A percentile compares a stretch with the other conserved stretches of the same genome.
Conservation (phyloP, 192 early-diverging fungal species). For the Gonapodya prolifera region DNA sequence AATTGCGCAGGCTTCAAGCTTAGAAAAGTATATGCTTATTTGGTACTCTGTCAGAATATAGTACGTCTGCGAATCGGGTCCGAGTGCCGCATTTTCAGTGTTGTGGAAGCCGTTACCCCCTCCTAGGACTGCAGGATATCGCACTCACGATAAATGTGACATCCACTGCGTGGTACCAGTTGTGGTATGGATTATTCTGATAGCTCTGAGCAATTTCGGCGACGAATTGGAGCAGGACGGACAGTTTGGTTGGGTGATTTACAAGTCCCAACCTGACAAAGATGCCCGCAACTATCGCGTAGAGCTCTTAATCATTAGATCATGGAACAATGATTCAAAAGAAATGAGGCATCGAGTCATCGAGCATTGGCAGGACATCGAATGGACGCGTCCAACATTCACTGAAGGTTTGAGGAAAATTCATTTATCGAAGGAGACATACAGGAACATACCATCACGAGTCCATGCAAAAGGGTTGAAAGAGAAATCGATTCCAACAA, state of each 20-base stretch:
- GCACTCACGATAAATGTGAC: slow-evolving; percentile 58
- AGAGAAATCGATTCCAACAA: background rate
- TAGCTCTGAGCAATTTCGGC: slow-evolving; percentile 74
- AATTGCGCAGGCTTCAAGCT: slow-evolving; percentile 58
- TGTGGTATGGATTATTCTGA: slow-evolving; percentile 78
- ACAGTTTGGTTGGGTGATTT: slow-evolving; percentile 38
- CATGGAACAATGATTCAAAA: too few species aligned
- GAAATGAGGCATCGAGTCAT: too few species aligned
- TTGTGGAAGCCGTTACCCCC: background rate
- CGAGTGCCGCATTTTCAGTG: background rate
- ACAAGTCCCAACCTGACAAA: slow-evolving; percentile 54
- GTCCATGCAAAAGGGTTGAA: background rate
- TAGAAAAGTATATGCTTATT: slow-evolving; percentile 48
- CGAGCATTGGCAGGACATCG: too few species aligned
- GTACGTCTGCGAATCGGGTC: slow-evolving; percentile 16
- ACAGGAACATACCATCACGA: background rate
- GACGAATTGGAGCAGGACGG: slow-evolving; percentile 67
- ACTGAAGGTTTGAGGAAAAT: too few species aligned
- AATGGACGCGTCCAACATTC: too few species aligned
- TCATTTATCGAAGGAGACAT: too few species aligned
- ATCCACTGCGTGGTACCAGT: slow-evolving; percentile 84
- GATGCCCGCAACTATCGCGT: slow-evolving; percentile 71
- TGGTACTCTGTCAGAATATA: slow-evolving; percentile 60
- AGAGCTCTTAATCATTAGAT: slow-evolving; percentile 38
- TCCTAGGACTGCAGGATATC: too few species aligned